phyloP scores from a whole-genome alignment of 495 filamentous ascomycete genomes.

The Venustampulla echinocandica region DNA sequence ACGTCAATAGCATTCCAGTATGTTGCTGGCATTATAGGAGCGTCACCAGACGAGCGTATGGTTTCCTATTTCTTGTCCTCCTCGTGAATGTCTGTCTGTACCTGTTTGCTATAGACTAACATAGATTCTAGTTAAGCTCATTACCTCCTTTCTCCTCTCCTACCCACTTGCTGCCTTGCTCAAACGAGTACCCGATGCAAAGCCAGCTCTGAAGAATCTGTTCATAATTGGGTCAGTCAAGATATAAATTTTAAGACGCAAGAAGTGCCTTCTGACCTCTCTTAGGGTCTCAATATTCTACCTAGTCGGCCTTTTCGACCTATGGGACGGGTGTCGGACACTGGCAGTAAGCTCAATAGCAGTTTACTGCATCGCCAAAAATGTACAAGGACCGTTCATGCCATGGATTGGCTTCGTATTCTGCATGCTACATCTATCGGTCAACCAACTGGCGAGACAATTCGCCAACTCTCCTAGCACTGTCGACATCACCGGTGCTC shows the following conservation, averaged over 20 bases:
- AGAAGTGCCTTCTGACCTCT: constrained; percentile 8
- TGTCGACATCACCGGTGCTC: constrained; percentile 88
- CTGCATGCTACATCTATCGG: constrained; percentile 90
- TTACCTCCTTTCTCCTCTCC: constrained; percentile 82
- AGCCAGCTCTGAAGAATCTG: constrained; percentile 80
- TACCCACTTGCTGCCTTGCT: constrained; percentile 85
- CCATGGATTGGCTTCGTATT: constrained; percentile 95
- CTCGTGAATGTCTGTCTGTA: too few species aligned
- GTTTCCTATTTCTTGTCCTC: not conserved
- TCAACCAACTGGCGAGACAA: constrained; percentile 80
- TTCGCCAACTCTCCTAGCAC: constrained; percentile 50
- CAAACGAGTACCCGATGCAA: constrained; percentile 80
- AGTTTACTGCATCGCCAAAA: constrained; percentile 76
- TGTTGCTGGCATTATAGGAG: constrained; percentile 55
- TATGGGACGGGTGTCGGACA: constrained; percentile 81
- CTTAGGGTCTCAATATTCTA: constrained; percentile 73
- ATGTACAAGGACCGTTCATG: constrained; percentile 88
- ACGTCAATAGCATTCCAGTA: constrained; percentile 62
- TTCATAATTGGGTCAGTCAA: constrained; percentile 65
- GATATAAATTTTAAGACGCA: not conserved
- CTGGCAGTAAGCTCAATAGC: constrained; percentile 68
- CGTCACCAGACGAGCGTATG: constrained; percentile 81
- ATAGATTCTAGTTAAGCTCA: constrained; percentile 71
- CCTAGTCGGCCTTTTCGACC: constrained; percentile 85
- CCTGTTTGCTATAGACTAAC: too few species aligned